phyloP scores from a whole-genome alignment of 2,329 filamentous ascomycete genomes.

The Penicillium griseofulvum region DNA sequence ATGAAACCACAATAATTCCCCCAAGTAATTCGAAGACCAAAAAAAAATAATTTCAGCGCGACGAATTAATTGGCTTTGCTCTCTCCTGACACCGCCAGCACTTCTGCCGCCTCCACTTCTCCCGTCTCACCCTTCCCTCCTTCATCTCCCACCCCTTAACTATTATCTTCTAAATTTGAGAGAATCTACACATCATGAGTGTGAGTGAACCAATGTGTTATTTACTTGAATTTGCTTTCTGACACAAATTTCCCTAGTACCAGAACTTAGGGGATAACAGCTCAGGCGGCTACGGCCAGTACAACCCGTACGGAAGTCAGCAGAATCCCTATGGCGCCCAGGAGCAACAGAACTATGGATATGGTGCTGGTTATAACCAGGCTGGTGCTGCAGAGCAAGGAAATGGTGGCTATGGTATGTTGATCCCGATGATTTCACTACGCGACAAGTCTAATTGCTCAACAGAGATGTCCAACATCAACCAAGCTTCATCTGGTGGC shows the following conservation, averaged over 20 bases:
- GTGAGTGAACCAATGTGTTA: slow-evolving; percentile 44
- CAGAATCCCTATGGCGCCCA: slow-evolving; percentile 31
- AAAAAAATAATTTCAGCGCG: background rate
- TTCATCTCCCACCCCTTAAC: slow-evolving; percentile 7
- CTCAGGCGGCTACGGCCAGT: slow-evolving; percentile 51
- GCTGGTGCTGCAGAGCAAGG: slow-evolving; percentile 33
- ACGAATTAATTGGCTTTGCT: slow-evolving; percentile 5
- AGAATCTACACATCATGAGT: slow-evolving; percentile 45
- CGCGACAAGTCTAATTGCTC: slow-evolving; percentile 14
- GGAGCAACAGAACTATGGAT: slow-evolving; percentile 23
- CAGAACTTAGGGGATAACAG: slow-evolving; percentile 31
- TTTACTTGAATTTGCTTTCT: slow-evolving; percentile 1
- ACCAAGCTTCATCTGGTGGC: slow-evolving; percentile 45
- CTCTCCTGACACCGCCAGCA: slow-evolving; percentile 17
- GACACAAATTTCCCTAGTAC: slow-evolving; percentile 21
- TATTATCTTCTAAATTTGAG: background rate
- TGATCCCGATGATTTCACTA: slow-evolving; percentile 3
- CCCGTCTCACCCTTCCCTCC: slow-evolving; percentile 25
- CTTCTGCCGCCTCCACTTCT: slow-evolving; percentile 21
- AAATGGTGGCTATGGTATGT: slow-evolving; percentile 39
- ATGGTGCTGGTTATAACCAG: slow-evolving; percentile 29
- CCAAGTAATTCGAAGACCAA: no score
- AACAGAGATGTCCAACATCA: slow-evolving; percentile 44
- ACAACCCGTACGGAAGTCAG: slow-evolving; percentile 52
- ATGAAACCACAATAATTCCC: background rate